A percentile compares a stretch with the other conserved stretches of the same genome.
phyloP scores from a whole-genome alignment of 129 eudicot genomes.

The Chrysanthemum seticuspe region DNA sequence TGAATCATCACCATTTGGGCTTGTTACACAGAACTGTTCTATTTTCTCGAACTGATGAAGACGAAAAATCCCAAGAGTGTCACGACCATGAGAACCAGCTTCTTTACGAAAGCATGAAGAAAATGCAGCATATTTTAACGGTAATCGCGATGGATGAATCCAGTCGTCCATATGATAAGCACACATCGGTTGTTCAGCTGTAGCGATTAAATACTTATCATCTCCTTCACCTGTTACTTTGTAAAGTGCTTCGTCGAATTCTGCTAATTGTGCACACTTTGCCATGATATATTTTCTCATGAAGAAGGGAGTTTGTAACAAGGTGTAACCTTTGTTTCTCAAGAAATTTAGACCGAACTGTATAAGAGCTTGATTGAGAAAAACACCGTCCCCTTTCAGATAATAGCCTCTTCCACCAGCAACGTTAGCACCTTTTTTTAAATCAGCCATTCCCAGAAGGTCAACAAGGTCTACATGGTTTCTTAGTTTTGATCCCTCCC shows the following conservation, averaged over 20 bases:
- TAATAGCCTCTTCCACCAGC: constrained; percentile 82
- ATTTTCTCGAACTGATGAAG: constrained; percentile 80
- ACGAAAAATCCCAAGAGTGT: constrained; percentile 77
- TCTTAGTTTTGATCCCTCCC: constrained; percentile 52
- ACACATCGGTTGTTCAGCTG: constrained; percentile 84
- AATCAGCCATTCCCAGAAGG: constrained; percentile 73
- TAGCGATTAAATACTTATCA: constrained; percentile 74
- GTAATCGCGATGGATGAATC: constrained; percentile 65
- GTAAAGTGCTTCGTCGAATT: constrained; percentile 83
- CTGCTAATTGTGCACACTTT: constrained; percentile 74
- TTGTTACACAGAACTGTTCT: constrained; percentile 67
- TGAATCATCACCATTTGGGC: constrained; percentile 66
- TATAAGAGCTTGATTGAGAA: constrained; percentile 71
- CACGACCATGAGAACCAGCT: constrained; percentile 85
- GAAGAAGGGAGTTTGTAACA: constrained; percentile 71
- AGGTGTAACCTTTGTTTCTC: constrained; percentile 46
- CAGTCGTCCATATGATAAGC: constrained; percentile 78
- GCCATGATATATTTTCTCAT: constrained; percentile 78
- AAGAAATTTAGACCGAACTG: constrained; percentile 61
- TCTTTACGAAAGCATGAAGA: constrained; percentile 82
- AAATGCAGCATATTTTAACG: constrained; percentile 71
- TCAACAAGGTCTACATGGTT: constrained; percentile 79
- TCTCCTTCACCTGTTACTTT: constrained; percentile 81
- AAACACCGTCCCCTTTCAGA: constrained; percentile 70
- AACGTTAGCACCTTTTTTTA: constrained; percentile 57